Evolutionary conservation across 148 eudicot species (phyloP).

Genomic region (Chenopodium formosanum): DNA sequence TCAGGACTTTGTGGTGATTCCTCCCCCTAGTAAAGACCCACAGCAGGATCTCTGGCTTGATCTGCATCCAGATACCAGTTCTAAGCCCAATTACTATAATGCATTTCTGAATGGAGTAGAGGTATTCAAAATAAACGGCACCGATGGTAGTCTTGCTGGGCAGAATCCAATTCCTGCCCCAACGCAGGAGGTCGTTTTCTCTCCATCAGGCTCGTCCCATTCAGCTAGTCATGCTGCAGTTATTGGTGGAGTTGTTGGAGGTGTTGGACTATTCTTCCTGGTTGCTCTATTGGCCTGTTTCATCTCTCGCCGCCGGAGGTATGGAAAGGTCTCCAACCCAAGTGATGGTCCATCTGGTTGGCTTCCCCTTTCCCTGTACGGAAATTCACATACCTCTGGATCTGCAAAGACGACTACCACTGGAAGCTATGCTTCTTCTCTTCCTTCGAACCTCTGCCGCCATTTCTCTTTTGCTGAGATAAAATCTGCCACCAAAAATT

Average conservation of each 20-base stretch:
- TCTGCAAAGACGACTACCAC: slow-evolving; percentile 82
- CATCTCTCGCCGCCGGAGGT: slow-evolving; percentile 43
- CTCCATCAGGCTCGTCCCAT: slow-evolving; percentile 14
- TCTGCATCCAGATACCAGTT: slow-evolving; percentile 44
- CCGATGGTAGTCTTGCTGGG: slow-evolving; percentile 69
- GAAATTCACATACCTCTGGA: slow-evolving; percentile 81
- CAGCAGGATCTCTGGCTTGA: slow-evolving; percentile 82
- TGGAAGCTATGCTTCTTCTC: slow-evolving; percentile 81
- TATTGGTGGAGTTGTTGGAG: slow-evolving; percentile 84
- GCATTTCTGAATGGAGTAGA: slow-evolving; percentile 87
- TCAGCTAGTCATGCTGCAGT: slow-evolving; percentile 37
- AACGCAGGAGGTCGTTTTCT: slow-evolving; percentile 27
- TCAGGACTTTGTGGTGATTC: slow-evolving; percentile 57
- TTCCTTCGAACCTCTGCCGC: slow-evolving; percentile 84
- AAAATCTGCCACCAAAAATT: slow-evolving; percentile 85
- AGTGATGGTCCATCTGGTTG: slow-evolving; percentile 87
- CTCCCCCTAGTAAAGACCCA: slow-evolving; percentile 45
- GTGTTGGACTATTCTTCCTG: slow-evolving; percentile 44
- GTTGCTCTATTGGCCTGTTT: slow-evolving; percentile 53
- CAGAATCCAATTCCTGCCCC: slow-evolving; percentile 77
- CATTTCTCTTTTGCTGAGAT: slow-evolving; percentile 91
- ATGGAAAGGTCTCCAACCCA: slow-evolving; percentile 57
- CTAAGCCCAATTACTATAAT: slow-evolving; percentile 46
- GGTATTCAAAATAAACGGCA: slow-evolving; percentile 67
- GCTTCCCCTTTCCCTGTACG: slow-evolving; percentile 92